These are phyloP conservation scores for Fusarium siculi DNA, from an alignment of 2,329 filamentous ascomycete species.

Conservation along the genomic window DNA sequence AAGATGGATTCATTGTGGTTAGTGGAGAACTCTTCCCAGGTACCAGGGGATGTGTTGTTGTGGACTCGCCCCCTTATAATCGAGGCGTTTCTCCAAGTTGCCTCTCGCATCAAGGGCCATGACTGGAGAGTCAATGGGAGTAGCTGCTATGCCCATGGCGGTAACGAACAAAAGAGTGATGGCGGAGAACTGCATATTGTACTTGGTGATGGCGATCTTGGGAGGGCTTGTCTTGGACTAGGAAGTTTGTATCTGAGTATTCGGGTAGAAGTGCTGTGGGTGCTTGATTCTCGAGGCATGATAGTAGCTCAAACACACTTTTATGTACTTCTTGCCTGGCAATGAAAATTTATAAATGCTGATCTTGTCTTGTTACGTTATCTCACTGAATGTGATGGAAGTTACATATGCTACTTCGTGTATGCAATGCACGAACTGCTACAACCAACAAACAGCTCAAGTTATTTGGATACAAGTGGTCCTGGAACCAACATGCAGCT, in stretches of 20 bases:
- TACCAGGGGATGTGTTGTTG: accelerated
- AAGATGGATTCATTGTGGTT: neutral
- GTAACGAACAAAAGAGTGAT: neutral
- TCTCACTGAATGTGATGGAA: neutral
- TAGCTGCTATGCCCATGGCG: neutral
- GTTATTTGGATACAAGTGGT: neutral
- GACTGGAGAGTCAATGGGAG: neutral
- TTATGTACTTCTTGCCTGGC: neutral
- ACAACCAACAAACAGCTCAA: neutral
- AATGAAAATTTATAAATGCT: accelerated
- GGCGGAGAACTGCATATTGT: neutral
- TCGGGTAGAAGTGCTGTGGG: neutral
- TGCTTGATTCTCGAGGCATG: neutral
- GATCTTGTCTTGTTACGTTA: neutral
- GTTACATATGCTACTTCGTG: neutral
- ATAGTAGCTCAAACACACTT: neutral
- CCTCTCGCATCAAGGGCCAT: neutral
- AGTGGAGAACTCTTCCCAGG: accelerated
- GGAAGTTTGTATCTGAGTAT: neutral
- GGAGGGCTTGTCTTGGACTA: neutral
- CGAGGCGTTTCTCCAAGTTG: neutral
- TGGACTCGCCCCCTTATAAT: neutral
- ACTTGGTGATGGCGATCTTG: neutral
- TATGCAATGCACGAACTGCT: neutral
- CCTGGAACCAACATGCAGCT: neutral